Evolutionary conservation across 192 early-diverging fungal species (phyloP).

Genomic region (Helicostylum pulchrum): DNA sequence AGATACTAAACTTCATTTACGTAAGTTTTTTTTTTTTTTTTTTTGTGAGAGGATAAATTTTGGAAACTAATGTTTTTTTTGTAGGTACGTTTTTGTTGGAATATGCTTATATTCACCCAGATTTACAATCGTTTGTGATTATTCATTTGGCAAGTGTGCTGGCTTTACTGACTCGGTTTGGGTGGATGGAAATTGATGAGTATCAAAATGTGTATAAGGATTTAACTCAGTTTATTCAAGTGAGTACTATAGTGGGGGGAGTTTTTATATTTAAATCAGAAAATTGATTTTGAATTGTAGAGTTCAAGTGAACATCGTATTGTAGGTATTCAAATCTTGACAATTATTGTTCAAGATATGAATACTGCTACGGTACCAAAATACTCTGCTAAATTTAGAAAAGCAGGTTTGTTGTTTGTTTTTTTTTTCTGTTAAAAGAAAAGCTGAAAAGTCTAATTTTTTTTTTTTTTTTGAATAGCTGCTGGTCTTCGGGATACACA

Average conservation of each 20-base stretch:
- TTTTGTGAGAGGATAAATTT: not conserved
- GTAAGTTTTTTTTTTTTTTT: slow-evolving; percentile 20
- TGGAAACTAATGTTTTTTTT: not conserved
- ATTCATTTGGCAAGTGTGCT: slow-evolving; percentile 57
- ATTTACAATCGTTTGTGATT: slow-evolving; percentile 55
- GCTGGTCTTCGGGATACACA: slow-evolving; percentile 43
- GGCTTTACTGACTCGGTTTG: slow-evolving; percentile 63
- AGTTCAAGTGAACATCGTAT: slow-evolving; percentile 51
- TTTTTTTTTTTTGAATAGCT: slow-evolving; percentile 22
- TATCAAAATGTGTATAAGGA: slow-evolving; percentile 56
- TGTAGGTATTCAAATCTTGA: slow-evolving; percentile 65
- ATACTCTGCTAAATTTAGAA: slow-evolving; percentile 64
- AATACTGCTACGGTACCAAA: slow-evolving; percentile 54
- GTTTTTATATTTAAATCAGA: not conserved
- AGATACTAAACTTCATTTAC: slow-evolving; percentile 29
- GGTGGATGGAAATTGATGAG: slow-evolving; percentile 72
- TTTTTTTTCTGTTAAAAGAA: not conserved
- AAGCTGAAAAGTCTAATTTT: not conserved
- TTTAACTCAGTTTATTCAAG: slow-evolving; percentile 54
- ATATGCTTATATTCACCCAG: slow-evolving; percentile 55
- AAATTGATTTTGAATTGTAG: slow-evolving; percentile 15
- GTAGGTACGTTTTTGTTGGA: slow-evolving; percentile 60
- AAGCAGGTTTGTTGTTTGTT: slow-evolving; percentile 47
- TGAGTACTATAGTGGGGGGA: not conserved
- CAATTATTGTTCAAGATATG: slow-evolving; percentile 70